A percentile compares a stretch with the other conserved stretches of the same genome.
Conservation (phyloP, 2,329 filamentous ascomycete species). For the Aspergillus luchuensis region DNA sequence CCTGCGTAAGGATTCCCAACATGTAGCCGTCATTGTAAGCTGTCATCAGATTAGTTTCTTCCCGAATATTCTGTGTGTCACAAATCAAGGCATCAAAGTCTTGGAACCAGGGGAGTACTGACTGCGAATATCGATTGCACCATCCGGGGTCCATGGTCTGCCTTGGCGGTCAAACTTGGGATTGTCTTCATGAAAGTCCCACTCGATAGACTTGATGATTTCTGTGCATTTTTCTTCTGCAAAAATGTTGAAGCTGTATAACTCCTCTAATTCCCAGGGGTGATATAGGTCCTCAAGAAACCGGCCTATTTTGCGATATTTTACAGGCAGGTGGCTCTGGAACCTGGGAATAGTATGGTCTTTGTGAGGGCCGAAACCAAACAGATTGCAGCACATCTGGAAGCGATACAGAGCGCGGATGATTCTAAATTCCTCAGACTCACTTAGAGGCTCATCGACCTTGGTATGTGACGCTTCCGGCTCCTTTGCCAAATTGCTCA, state of each 20-base stretch:
- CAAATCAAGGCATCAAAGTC: too few relatives aligned
- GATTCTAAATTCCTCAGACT: conserved; percentile 13
- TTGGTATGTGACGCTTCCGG: background rate
- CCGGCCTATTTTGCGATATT: too few relatives aligned
- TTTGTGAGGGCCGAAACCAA: too few relatives aligned
- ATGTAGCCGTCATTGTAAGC: too few relatives aligned
- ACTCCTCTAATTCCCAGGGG: conserved; percentile 19
- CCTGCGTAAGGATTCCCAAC: too few relatives aligned
- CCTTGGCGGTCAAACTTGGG: conserved; percentile 10
- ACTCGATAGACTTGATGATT: conserved; percentile 7
- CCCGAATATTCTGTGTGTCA: too few relatives aligned
- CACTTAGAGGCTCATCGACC: conserved; percentile 2
- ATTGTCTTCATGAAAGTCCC: conserved; percentile 16
- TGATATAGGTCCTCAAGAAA: background rate
- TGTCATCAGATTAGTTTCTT: too few relatives aligned
- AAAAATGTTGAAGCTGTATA: conserved; percentile 6
- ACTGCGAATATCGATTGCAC: too few relatives aligned
- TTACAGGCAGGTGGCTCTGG: too few relatives aligned
- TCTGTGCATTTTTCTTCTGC: background rate
- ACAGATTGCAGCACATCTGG: conserved; percentile 13
- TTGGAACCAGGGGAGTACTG: too few relatives aligned
- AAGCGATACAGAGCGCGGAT: conserved; percentile 17
- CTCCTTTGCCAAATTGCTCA: conserved; percentile 11
- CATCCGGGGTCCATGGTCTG: too few relatives aligned
- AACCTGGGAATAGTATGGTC: too few relatives aligned